A percentile compares a stretch with the other conserved stretches of the same genome.
Evolutionary conservation across 208 protist genomes (phyloP).

Genomic region (Leishmania turanica): DNA sequence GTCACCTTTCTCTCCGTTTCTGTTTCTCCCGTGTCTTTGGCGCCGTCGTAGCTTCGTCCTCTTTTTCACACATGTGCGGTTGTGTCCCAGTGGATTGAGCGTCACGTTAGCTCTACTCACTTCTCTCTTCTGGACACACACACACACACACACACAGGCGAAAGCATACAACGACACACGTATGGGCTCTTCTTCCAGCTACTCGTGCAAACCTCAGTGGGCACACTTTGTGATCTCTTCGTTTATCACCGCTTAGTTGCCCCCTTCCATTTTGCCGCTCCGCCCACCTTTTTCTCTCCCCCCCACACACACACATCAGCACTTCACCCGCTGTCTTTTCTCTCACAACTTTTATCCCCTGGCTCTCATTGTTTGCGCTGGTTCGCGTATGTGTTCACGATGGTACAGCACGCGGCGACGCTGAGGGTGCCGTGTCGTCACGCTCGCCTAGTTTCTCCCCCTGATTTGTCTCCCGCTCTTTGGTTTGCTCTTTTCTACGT

Average conservation of each 20-base stretch:
- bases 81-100: background rate
- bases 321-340: background rate
- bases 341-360: background rate
- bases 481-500: background rate
- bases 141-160: background rate
- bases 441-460: background rate
- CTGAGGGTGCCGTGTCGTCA: background rate
- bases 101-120: background rate
- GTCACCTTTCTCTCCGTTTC: background rate
- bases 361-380: background rate
- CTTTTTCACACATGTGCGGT: background rate
- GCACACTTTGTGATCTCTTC: background rate
- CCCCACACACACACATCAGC: too few relatives aligned
- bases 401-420: background rate
- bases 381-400: background rate
- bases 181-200: conserved; percentile 13
- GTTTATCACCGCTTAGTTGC: background rate
- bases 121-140: background rate
- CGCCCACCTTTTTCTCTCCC: background rate
- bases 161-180: background rate
- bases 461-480: background rate
- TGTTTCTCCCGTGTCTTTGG: background rate
- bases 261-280: background rate
- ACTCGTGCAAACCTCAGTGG: background rate
- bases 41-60: background rate